phyloP scores from a whole-genome alignment of 176 grass and related monocot species.

The Bonia amplexicaulis region DNA sequence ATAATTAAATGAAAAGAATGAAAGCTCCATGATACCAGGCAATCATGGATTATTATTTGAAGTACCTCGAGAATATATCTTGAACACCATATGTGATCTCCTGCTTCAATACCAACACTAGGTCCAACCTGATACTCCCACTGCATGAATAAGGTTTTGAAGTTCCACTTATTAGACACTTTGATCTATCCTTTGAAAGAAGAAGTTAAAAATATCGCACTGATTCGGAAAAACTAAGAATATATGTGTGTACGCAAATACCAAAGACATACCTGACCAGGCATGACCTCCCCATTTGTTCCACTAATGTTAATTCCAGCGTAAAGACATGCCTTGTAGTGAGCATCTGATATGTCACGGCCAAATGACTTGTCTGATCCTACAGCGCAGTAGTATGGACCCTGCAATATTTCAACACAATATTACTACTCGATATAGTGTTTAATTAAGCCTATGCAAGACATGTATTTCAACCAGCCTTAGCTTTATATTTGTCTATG shows the following conservation, averaged over 20 bases:
- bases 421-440: neutral
- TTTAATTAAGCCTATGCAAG: neutral
- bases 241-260: neutral
- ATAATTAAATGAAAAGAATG: neutral
- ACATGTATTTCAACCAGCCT: neutral
- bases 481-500: neutral
- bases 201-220: neutral
- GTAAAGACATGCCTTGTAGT: conserved; percentile 96
- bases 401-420: conserved; percentile 45
- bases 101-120: conserved; percentile 94
- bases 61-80: conserved; percentile 99
- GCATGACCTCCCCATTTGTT: conserved; percentile 99
- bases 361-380: conserved; percentile 98
- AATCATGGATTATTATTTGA: too few relatives aligned
- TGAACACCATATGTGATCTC: conserved; percentile 92
- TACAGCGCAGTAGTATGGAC: conserved; percentile 88
- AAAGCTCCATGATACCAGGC: neutral
- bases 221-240: neutral
- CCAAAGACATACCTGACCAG: conserved; percentile 66
- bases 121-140: conserved; percentile 99
- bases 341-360: conserved; percentile 97
- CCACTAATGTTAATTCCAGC: conserved; percentile 98
- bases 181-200: too few relatives aligned
- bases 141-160: conserved; percentile 51
- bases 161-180: conserved; percentile 20